A percentile compares a stretch with the other conserved stretches of the same genome.
These are phyloP conservation scores for Pyracantha coccinea DNA, from an alignment of 331 rosid genomes.

Conservation along the genomic window DNA sequence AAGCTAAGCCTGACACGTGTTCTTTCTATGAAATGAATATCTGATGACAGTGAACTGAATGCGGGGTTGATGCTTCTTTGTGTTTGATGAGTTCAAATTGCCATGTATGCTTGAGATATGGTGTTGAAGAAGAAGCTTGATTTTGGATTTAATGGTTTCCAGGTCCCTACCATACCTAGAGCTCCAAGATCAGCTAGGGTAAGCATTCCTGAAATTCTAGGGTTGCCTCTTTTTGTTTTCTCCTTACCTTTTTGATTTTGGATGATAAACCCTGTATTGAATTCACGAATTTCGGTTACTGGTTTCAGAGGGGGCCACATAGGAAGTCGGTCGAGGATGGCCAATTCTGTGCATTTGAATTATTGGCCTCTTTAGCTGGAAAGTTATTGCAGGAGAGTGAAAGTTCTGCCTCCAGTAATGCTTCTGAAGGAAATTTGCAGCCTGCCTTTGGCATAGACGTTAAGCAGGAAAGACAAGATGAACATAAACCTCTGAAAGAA, in stretches of 20 bases:
- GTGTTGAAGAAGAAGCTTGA: constrained; percentile 69
- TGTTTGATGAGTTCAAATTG: constrained; percentile 36
- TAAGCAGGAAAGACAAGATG: constrained; percentile 36
- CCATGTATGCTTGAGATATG: constrained; percentile 59
- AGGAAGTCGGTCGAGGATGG: constrained; percentile 45
- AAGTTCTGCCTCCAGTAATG: too few species aligned
- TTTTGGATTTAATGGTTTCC: too few species aligned
- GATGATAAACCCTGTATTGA: constrained; percentile 20
- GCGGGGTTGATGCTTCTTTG: constrained; percentile 20
- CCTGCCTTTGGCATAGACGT: constrained; percentile 28
- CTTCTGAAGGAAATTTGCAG: constrained; percentile 53
- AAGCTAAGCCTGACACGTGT: background rate
- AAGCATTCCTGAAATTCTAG: constrained; percentile 21
- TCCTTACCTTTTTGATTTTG: background rate
- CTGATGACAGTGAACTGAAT: constrained; percentile 38
- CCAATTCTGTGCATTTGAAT: constrained; percentile 63
- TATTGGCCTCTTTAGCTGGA: constrained; percentile 88
- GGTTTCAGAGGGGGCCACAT: constrained; percentile 48
- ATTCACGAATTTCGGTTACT: constrained; percentile 24
- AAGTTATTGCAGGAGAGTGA: constrained; percentile 78
- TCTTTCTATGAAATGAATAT: background rate
- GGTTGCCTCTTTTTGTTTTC: background rate
- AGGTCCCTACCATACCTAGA: too few species aligned
- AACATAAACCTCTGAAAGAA: constrained; percentile 25
- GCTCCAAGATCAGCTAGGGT: too few species aligned